These are phyloP conservation scores for Lactarius hatsudake DNA, from an alignment of 768 basidiomycete species.

Conservation along the genomic window DNA sequence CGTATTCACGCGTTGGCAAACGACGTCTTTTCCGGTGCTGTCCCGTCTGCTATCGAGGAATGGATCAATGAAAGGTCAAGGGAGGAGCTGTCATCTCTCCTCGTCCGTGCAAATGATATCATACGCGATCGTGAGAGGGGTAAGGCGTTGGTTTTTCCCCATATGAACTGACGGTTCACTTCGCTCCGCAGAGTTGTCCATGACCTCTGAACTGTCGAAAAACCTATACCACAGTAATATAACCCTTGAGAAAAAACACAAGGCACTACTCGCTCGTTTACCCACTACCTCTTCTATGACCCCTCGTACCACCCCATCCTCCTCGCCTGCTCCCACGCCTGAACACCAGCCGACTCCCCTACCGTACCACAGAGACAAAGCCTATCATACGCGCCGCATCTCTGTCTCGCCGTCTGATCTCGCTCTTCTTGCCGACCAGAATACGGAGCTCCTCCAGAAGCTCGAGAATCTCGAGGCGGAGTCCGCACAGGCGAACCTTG, in stretches of 20 bases:
- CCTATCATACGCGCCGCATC: constrained; percentile 45
- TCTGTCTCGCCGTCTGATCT: constrained; percentile 70
- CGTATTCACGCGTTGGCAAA: constrained; percentile 29
- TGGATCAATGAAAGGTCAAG: constrained; percentile 67
- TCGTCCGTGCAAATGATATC: constrained; percentile 69
- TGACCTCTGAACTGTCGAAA: constrained; percentile 68
- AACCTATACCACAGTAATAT: constrained; percentile 67
- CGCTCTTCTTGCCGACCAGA: constrained; percentile 73
- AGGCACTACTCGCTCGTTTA: constrained; percentile 64
- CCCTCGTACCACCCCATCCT: constrained; percentile 28
- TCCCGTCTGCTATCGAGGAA: constrained; percentile 34
- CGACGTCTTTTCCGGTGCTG: constrained; percentile 26
- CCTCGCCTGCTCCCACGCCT: constrained; percentile 29
- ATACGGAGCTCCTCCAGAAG: constrained; percentile 73
- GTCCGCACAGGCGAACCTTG: constrained; percentile 59
- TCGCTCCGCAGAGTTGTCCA: constrained; percentile 53
- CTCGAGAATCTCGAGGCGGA: constrained; percentile 75
- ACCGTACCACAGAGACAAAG: constrained; percentile 24
- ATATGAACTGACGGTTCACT: constrained; percentile 7
- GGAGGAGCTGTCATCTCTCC: constrained; percentile 66
- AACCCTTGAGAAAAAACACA: constrained; percentile 66
- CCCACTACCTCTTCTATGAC: constrained; percentile 35
- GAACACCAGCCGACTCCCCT: constrained; percentile 21
- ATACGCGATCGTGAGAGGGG: constrained; percentile 78
- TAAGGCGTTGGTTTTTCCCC: constrained; percentile 35